Evolutionary conservation across 768 basidiomycete species (phyloP).

Genomic region (Asterophora lycoperdoides): DNA sequence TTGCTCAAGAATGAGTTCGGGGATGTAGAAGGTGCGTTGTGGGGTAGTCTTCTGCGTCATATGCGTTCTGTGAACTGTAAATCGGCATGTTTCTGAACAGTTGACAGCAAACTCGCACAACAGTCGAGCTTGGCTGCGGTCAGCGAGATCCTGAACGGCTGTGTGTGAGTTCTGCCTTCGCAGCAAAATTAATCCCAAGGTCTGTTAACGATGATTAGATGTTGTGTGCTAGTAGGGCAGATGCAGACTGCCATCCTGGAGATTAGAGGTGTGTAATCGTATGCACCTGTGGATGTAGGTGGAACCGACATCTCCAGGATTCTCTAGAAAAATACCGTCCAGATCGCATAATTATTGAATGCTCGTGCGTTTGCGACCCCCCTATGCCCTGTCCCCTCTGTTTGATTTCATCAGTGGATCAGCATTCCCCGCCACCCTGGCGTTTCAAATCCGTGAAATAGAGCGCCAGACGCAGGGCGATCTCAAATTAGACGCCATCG

Average conservation of each 20-base stretch:
- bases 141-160: slow-evolving; percentile 94
- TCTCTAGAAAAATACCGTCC: slow-evolving; percentile 71
- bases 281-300: not conserved
- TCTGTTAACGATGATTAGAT: slow-evolving; percentile 42
- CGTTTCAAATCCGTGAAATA: slow-evolving; percentile 89
- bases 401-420: slow-evolving; percentile 57
- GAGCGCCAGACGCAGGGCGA: slow-evolving; percentile 72
- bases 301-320: not conserved
- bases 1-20: slow-evolving; percentile 97
- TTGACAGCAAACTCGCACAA: slow-evolving; percentile 87
- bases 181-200: not conserved
- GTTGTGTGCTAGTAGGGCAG: slow-evolving; percentile 91
- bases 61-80: too few species aligned
- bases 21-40: slow-evolving; percentile 72
- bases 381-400: not conserved
- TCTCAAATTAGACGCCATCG: slow-evolving; percentile 82
- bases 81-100: slow-evolving; percentile 30
- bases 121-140: slow-evolving; percentile 83
- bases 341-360: slow-evolving; percentile 92
- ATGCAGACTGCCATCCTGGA: slow-evolving; percentile 90
- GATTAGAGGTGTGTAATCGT: slow-evolving; percentile 57
- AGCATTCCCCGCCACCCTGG: slow-evolving; percentile 92
- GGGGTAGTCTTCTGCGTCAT: too few species aligned
- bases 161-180: slow-evolving; percentile 59
- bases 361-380: slow-evolving; percentile 63